A percentile compares a stretch with the other conserved stretches of the same genome.
phyloP scores from a whole-genome alignment of 331 rosid genomes.

The Malus hybrid region DNA sequence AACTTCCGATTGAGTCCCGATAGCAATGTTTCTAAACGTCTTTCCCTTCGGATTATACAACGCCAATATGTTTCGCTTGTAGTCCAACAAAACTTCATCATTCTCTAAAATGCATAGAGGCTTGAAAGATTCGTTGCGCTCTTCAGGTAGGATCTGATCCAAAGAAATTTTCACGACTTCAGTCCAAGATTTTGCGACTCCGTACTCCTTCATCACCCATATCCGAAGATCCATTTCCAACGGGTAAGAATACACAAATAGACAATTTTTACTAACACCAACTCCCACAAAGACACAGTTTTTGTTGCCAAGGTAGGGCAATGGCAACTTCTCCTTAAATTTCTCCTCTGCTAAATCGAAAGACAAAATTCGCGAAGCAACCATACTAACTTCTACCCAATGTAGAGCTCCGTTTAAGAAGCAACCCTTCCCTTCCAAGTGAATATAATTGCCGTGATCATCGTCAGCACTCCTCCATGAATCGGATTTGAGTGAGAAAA shows the following conservation, averaged over 20 bases:
- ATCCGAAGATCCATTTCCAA: neutral
- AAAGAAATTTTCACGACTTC: neutral
- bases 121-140: no score
- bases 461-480: neutral
- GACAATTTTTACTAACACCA: neutral
- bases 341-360: neutral
- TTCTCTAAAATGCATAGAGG: neutral
- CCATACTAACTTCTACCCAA: neutral
- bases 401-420: slow-evolving; percentile 1
- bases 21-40: neutral
- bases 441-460: no score
- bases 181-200: neutral
- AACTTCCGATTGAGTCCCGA: neutral
- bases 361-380: neutral
- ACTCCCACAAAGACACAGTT: neutral
- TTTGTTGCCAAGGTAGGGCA: no score
- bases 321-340: neutral
- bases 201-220: neutral
- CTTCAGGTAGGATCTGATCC: no score
- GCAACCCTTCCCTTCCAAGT: neutral
- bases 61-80: neutral
- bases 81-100: neutral
- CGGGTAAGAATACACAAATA: neutral
- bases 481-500: neutral
- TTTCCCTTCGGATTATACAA: neutral